Evolutionary conservation across 495 filamentous ascomycete species (phyloP), one percentile per base, ranked within the genome.

Genomic region (Cryomyces minteri): DNA sequence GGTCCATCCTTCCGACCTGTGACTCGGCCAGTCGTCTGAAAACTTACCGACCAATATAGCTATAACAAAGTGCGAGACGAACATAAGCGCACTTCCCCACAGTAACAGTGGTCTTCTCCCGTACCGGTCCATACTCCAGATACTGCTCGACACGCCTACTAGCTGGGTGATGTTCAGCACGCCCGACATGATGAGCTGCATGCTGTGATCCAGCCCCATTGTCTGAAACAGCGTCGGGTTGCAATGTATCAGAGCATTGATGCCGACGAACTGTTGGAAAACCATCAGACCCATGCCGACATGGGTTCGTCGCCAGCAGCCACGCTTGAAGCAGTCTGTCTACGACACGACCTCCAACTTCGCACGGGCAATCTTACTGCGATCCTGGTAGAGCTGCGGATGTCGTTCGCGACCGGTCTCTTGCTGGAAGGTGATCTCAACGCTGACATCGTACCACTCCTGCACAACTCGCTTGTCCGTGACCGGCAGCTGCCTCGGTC

Each of bases 171-270:
- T 54, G 46, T 77, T 77, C 33, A 74, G 58, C 14, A 78, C 67
- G 10, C 74, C 73, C 5, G 71, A 72, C 65, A 77, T 72, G 45
- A 72, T 62, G 6, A 77, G 61, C 43, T 72, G 69, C 69, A 74
- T 73, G 36, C 62, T 61, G 43, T 65, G 62, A 43, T 70, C 57
- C 6, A 77, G 61, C 6, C 74, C 74, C 63, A 77, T 71, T 0
- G 67, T 72, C n/a, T 62, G 50, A 48, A 77, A 79, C 0, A 79
- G 58, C 0, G 67, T 72, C 0, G 74, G 74, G 0, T 62, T 65
- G 54, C 76, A 78, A 56, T 75, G 74, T 32, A 63, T 62, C 0
- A 64, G 43, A 4, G 51, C 54, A 41, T 58, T 58, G 43, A 58
- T 54, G 4, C 54, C 54, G n/a, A 55, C 49, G 32, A 55, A 56